Percentiles rank a stretch among this genome's conserved stretches.
Conservation (phyloP, 169 alveolate genomes). For the Plasmodium gaboni region DNA sequence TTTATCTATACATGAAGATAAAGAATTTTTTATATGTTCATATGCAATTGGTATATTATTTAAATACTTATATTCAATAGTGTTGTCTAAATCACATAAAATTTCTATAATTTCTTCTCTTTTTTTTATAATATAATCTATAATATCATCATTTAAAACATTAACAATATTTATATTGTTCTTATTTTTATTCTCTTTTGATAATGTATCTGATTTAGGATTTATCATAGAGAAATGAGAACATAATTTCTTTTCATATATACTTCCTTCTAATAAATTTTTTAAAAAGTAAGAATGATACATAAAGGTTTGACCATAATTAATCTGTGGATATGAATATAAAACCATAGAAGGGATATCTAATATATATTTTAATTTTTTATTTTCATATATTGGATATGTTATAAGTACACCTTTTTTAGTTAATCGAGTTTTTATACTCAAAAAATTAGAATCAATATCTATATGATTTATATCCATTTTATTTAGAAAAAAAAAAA, state of each 20-base stretch:
- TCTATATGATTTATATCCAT: slow-evolving; percentile 86
- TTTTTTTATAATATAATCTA: slow-evolving; percentile 23
- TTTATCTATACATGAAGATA: slow-evolving; percentile 15
- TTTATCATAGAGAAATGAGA: slow-evolving; percentile 37
- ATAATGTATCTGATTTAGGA: not conserved
- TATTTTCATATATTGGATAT: slow-evolving; percentile 54
- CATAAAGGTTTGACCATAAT: slow-evolving; percentile 39
- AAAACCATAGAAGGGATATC: slow-evolving; percentile 71
- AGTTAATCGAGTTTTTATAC: slow-evolving; percentile 53
- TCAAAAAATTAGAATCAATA: slow-evolving; percentile 36
- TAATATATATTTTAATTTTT: slow-evolving; percentile 50
- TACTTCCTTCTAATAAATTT: slow-evolving; percentile 1
- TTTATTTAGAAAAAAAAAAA: slow-evolving; percentile 91
- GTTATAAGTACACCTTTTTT: slow-evolving; percentile 56
- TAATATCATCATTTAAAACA: slow-evolving; percentile 20
- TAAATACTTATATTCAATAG: slow-evolving; percentile 45
- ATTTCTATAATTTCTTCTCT: slow-evolving; percentile 72
- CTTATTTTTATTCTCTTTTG: slow-evolving; percentile 1
- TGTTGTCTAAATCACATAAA: slow-evolving; percentile 64
- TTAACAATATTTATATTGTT: not conserved
- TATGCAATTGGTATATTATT: slow-evolving; percentile 37
- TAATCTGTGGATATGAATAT: slow-evolving; percentile 67
- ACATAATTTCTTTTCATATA: slow-evolving; percentile 13
- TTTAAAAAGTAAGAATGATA: slow-evolving; percentile 7
- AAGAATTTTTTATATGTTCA: slow-evolving; percentile 11